phyloP scores from a whole-genome alignment of 306 rosid genomes.

The Dalbergia cochinchinensis region DNA sequence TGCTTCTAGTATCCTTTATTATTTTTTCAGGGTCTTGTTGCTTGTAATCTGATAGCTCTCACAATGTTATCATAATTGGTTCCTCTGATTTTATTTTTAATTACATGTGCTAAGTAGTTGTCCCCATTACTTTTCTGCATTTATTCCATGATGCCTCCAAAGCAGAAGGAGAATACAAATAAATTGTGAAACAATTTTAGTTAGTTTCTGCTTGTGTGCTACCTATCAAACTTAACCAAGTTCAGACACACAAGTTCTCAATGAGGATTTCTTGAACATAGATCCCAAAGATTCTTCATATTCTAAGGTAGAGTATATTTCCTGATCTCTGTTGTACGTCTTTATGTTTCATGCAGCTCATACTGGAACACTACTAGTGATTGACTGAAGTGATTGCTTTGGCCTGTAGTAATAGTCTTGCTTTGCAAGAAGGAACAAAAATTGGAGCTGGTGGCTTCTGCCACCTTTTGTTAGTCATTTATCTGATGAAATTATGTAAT shows the following conservation, averaged over 20 bases:
- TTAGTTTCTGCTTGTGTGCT: conserved; percentile 1
- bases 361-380: not conserved
- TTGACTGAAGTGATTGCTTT: not conserved
- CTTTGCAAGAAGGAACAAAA: not conserved
- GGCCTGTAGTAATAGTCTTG: not conserved
- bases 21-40: not conserved
- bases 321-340: conserved; percentile 15
- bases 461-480: not conserved
- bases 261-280: conserved; percentile 79
- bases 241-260: conserved; percentile 79
- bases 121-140: conserved; percentile 29
- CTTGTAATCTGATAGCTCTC: conserved; percentile 32
- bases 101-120: conserved; percentile 3
- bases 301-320: conserved; percentile 66
- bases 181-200: not conserved
- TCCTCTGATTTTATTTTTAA: not conserved
- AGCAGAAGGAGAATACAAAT: not conserved
- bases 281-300: conserved; percentile 70
- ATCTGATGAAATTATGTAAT: conserved; percentile 2
- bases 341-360: conserved; percentile 7
- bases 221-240: conserved; percentile 58
- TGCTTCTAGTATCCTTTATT: conserved; percentile 79
- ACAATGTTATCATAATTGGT: not conserved
- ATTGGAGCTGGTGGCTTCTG: not conserved
- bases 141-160: not conserved